A percentile compares a stretch with the other conserved stretches of the same genome.
These are phyloP conservation scores for Kockiozyma suomiensis DNA, from an alignment of 805 yeast species.

Conservation along the genomic window DNA sequence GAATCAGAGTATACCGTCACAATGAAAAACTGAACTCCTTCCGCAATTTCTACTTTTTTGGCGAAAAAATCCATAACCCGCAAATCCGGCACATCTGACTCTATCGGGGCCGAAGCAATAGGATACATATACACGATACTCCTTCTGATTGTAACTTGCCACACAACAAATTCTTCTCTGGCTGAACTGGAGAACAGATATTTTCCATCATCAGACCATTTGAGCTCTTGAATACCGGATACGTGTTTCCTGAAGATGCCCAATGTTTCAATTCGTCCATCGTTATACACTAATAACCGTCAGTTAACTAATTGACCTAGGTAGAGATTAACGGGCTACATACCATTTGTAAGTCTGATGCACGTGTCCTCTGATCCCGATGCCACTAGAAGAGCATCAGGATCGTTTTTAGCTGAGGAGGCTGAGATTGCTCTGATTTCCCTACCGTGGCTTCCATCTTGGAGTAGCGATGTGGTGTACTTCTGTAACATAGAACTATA, in stretches of 20 bases:
- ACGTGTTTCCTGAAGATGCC: conserved; percentile 80
- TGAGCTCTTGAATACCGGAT: conserved; percentile 81
- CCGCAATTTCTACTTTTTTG: conserved; percentile 29
- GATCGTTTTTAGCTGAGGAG: conserved; percentile 42
- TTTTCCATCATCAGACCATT: conserved; percentile 47
- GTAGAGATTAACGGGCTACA: not conserved
- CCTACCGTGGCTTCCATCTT: conserved; percentile 83
- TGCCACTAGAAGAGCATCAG: conserved; percentile 51
- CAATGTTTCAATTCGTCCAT: conserved; percentile 51
- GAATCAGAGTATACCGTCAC: conserved; percentile 87
- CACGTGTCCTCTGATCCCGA: conserved; percentile 92
- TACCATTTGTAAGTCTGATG: conserved; percentile 52
- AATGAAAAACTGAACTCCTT: conserved; percentile 47
- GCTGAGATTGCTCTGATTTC: conserved; percentile 78
- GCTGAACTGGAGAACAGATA: conserved; percentile 58
- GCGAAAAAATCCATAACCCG: conserved; percentile 85
- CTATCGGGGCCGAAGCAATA: conserved; percentile 58
- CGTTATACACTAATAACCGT: conserved; percentile 14
- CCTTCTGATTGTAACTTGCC: conserved; percentile 58
- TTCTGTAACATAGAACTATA: not conserved
- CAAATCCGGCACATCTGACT: conserved; percentile 70
- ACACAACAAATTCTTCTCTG: conserved; percentile 81
- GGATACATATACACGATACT: conserved; percentile 52
- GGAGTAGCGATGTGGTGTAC: conserved; percentile 40
- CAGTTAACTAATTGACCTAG: conserved; percentile 36